A percentile compares a stretch with the other conserved stretches of the same genome.
These are phyloP conservation scores for Zygosaccharomyces siamensis DNA, from an alignment of 805 yeast genomes.

Conservation along the genomic window DNA sequence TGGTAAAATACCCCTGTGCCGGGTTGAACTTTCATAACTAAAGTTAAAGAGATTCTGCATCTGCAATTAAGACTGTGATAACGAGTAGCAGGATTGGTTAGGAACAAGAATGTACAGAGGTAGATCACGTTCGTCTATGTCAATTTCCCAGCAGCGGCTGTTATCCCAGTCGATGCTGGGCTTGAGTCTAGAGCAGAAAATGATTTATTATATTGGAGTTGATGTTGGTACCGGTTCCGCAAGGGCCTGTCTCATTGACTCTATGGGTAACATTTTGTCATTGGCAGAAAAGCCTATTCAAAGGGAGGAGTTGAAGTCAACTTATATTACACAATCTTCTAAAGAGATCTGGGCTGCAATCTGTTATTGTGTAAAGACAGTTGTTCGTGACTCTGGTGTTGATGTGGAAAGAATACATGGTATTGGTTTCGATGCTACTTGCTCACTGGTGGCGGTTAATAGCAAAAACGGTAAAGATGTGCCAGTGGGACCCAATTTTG, in stretches of 20 bases:
- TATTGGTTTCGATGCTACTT: slow-evolving; percentile 95
- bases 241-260: slow-evolving; percentile 86
- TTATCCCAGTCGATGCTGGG: slow-evolving; percentile 21
- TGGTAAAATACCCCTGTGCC: neutral
- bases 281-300: slow-evolving; percentile 75
- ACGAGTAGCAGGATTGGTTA: neutral
- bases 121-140: slow-evolving; percentile 22
- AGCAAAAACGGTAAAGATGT: slow-evolving; percentile 63
- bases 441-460: slow-evolving; percentile 81
- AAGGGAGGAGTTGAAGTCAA: slow-evolving; percentile 68
- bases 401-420: slow-evolving; percentile 69
- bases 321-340: slow-evolving; percentile 78
- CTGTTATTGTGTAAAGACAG: slow-evolving; percentile 72
- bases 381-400: slow-evolving; percentile 69
- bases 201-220: slow-evolving; percentile 62
- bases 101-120: slow-evolving; percentile 9
- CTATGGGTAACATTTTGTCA: slow-evolving; percentile 73
- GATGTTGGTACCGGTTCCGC: slow-evolving; percentile 99
- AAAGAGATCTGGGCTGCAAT: slow-evolving; percentile 89
- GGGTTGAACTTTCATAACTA: too few relatives aligned
- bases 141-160: slow-evolving; percentile 26
- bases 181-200: slow-evolving; percentile 16
- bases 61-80: too few relatives aligned
- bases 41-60: too few relatives aligned
- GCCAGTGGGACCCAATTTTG: slow-evolving; percentile 89